Percentiles rank a stretch among this genome's conserved stretches.
These are phyloP conservation scores for Fomitopsis palustris DNA, from an alignment of 1,284 basidiomycete species.

Conservation along the genomic window DNA sequence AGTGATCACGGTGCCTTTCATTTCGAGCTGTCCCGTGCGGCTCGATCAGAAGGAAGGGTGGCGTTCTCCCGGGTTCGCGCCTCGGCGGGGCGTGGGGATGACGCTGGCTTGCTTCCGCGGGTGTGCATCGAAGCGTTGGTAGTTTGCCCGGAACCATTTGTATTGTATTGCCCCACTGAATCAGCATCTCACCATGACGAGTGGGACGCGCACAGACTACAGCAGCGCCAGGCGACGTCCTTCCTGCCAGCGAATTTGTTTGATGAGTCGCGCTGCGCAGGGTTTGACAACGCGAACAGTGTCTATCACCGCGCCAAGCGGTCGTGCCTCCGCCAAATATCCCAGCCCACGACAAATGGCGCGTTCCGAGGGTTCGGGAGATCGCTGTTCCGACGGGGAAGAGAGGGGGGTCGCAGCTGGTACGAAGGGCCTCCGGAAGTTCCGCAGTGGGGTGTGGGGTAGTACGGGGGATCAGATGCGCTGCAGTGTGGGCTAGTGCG, in stretches of 20 bases:
- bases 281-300: too few relatives aligned
- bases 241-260: neutral
- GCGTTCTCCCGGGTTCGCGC: neutral
- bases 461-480: neutral
- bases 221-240: too few relatives aligned
- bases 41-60: neutral
- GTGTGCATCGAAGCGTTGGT: too few relatives aligned
- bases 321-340: neutral
- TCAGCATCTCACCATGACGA: too few relatives aligned
- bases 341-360: neutral
- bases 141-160: too few relatives aligned
- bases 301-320: neutral
- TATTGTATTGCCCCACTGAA: too few relatives aligned
- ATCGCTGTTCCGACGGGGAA: neutral
- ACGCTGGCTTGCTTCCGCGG: too few relatives aligned
- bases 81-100: neutral
- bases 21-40: neutral
- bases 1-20: neutral
- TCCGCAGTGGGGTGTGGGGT: neutral
- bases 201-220: too few relatives aligned
- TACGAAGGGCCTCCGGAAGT: neutral
- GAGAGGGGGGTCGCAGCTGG: neutral
- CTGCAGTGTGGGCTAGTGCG: neutral
- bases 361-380: neutral
- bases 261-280: neutral